Evolutionary conservation across 2,329 filamentous ascomycete species (phyloP), one percentile per base, ranked within the genome.

Genomic region (Penicillium sp.): DNA sequence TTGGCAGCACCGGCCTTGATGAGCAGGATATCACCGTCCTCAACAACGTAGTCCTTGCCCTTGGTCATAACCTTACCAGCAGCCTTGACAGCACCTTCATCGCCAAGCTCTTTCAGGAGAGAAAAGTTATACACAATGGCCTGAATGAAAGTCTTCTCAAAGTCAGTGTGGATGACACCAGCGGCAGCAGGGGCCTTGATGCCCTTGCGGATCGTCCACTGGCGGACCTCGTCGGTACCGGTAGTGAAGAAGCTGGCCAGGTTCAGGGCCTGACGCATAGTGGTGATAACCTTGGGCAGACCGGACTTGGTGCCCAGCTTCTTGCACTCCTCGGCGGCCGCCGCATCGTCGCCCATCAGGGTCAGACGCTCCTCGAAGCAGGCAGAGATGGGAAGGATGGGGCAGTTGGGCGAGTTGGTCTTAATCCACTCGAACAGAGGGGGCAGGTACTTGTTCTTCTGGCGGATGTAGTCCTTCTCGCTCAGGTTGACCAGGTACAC

Each of bases 91-190:
- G 87, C 82, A 23, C 83, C 78, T 77, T 98, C 93, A 58, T 95
- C 89, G 45, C 92, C 92, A 42, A 88, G 77, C 74, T 97, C 93
- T 75, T 86, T 89, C 46, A 98, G 77, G 2, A 80, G 75, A 24
- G 70, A 78, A 75, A 83, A 98, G 77, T 95, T 97, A 77, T 95
- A 97, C 27, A 96, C 90, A 57, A 98, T 81, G 56, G 81, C 87
- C 76, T 98, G 95, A 64, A 98, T 98, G 70, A 98, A 98, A 0
- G 95, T 98, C 84, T 98, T 98, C 75, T 98, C 93, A 60, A 98
- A 97, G 71, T 98, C 93, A 60, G 86, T 89, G 76, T 98, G 93
- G 61, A 98, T 98, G 56, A 98, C 93, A 80, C 93, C 93, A 32
- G 93, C 93, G 41, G 93, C 93, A 67, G 95, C 88, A 15, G 93